These are phyloP conservation scores for Dryas drummondii DNA, from an alignment of 306 rosid genomes.

Conservation along the genomic window DNA sequence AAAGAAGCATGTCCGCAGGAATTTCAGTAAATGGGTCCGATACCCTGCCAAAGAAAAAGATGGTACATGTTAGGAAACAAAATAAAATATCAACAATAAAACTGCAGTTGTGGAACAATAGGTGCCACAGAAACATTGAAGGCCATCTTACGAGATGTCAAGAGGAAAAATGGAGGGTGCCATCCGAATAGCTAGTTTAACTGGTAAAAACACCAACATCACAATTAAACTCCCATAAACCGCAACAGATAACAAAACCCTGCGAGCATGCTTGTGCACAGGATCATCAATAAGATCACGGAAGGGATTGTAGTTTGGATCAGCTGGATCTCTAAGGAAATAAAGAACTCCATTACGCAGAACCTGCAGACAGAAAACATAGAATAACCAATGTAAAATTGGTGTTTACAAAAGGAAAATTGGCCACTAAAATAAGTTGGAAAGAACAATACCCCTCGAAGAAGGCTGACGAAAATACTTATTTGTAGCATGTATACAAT, in stretches of 20 bases:
- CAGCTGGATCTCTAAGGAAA: constrained; percentile 98
- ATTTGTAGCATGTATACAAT: constrained; percentile 97
- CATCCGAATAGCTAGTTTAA: constrained; percentile 94
- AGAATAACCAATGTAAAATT: not conserved
- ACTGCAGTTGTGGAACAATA: constrained; percentile 1
- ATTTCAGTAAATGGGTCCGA: constrained; percentile 98
- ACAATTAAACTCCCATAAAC: constrained; percentile 98
- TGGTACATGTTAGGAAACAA: constrained; percentile 23
- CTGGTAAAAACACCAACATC: constrained; percentile 96
- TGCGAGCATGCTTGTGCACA: constrained; percentile 98
- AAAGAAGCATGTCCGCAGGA: constrained; percentile 98
- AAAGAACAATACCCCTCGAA: constrained; percentile 79
- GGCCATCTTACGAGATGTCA: constrained; percentile 78
- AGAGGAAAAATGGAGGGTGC: constrained; percentile 92
- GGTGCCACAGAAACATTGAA: constrained; percentile 17
- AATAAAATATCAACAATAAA: not conserved
- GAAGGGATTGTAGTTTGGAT: constrained; percentile 98
- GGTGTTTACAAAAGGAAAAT: constrained; percentile 10
- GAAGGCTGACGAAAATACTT: constrained; percentile 99
- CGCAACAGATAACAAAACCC: constrained; percentile 91
- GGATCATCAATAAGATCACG: constrained; percentile 98
- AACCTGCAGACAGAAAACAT: constrained; percentile 58
- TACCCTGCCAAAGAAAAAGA: constrained; percentile 58
- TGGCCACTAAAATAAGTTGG: constrained; percentile 11
- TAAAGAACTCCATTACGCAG: constrained; percentile 94